Base-by-base conservation (phyloP, 257 asterid species). In the Ajuga chamaepitys region DNA sequence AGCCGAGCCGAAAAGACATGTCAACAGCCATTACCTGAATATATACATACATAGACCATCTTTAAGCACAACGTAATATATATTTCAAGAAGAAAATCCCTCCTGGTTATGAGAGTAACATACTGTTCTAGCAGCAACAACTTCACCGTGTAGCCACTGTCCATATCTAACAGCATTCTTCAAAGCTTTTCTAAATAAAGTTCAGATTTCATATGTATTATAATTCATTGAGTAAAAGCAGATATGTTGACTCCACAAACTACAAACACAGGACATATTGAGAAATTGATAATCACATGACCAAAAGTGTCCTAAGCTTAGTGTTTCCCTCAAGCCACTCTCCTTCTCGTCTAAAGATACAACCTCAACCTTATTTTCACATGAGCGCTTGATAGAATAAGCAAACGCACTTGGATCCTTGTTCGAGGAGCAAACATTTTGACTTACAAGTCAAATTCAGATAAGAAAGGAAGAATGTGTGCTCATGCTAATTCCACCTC, bases 301-400 rank as follows among this genome's bases (percentile, higher is more conserved):
- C 96, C 99, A 66, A 94, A 94, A 40, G 97, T 94, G 83, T 94
- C 99, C 99, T 90, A 94, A 77, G 85, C n/a, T n/a, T n/a, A n/a
- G n/a, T n/a, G n/a, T n/a, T n/a, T n/a, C n/a, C n/a, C n/a, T n/a
- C n/a, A n/a, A n/a, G n/a, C n/a, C n/a, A n/a, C n/a, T n/a, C n/a
- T n/a, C n/a, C n/a, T n/a, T n/a, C n/a, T n/a, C n/a, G n/a, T n/a
- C n/a, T n/a, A n/a, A n/a, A n/a, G n/a, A n/a, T n/a, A n/a, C n/a
- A n/a, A n/a, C n/a, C n/a, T n/a, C n/a, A n/a, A n/a, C n/a, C n/a
- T n/a, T n/a, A n/a, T n/a, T n/a, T n/a, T n/a, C n/a, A n/a, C n/a
- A n/a, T n/a, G n/a, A n/a, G n/a, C n/a, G n/a, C n/a, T n/a, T n/a
- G n/a, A n/a, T n/a, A n/a, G n/a, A n/a, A n/a, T n/a, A n/a, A n/a